Evolutionary conservation across 805 yeast species (phyloP).

Genomic region (Cephaloascus fragrans): DNA sequence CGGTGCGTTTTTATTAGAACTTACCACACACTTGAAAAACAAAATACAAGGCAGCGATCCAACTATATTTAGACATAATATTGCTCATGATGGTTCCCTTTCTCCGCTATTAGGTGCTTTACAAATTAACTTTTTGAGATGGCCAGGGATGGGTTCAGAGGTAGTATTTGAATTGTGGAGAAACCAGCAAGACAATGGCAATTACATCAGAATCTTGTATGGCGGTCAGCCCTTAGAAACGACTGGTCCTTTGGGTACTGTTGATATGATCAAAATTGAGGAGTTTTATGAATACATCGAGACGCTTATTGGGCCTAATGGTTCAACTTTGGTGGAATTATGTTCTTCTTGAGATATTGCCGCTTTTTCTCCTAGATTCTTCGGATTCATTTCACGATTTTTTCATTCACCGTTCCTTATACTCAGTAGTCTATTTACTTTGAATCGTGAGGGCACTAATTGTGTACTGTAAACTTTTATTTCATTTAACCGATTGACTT

Average conservation of each 20-base stretch:
- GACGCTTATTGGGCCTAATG: slow-evolving; percentile 8
- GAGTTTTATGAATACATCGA: slow-evolving; percentile 8
- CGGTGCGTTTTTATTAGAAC: slow-evolving; percentile 28
- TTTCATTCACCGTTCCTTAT: too few species aligned
- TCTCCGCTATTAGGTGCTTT: slow-evolving; percentile 22
- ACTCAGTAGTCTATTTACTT: too few species aligned
- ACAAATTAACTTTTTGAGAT: slow-evolving; percentile 21
- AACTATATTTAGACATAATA: slow-evolving; percentile 24
- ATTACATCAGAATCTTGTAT: slow-evolving; percentile 25
- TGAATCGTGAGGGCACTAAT: too few species aligned
- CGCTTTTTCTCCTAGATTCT: too few species aligned
- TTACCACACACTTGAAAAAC: slow-evolving; percentile 16
- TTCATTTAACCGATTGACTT: too few species aligned
- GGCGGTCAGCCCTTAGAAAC: slow-evolving; percentile 11
- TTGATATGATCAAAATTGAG: slow-evolving; percentile 8
- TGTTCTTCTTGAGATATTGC: neutral
- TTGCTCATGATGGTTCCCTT: slow-evolving; percentile 33
- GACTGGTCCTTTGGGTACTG: slow-evolving; percentile 8
- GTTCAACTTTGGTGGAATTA: slow-evolving; percentile 1
- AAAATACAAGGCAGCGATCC: slow-evolving; percentile 15
- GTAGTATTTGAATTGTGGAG: slow-evolving; percentile 28
- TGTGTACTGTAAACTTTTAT: too few species aligned
- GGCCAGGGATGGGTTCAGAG: slow-evolving; percentile 43
- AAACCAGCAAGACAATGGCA: slow-evolving; percentile 7
- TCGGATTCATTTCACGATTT: too few species aligned